Evolutionary conservation across 495 filamentous ascomycete species (phyloP), one percentile per base, ranked within the genome.

Genomic region (Xylaria nigripes): DNA sequence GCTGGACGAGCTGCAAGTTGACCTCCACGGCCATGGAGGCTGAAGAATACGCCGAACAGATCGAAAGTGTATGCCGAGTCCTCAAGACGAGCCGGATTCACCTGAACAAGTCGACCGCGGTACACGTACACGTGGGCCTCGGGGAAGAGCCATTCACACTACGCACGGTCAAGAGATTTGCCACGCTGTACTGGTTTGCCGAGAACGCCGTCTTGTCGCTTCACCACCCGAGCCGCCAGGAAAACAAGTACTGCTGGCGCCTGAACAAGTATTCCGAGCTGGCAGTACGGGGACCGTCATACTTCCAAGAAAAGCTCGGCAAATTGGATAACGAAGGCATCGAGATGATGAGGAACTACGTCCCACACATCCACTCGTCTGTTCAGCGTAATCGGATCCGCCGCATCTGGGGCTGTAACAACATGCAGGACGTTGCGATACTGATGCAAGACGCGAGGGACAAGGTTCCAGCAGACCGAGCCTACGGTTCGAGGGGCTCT

Each of bases 101-200:
- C 18, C 32, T 64, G 6, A 64, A 60, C 42, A 9, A 42, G 5
- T 50, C 56, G 6, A 58, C 59, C 0, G 16, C 50, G 3, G 45
- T 62, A 4, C 62, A 64, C 15, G 54, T 64, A 15, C 62, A 64
- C 19, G 49, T 64, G 2, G 62, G 62, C 2, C 51, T 54, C 21
- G 62, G 59, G 16, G 62, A 64, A 13, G 54, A 64, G 45, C 51
- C 62, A 0, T 64, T 64, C 27, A 64, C 54, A 16, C 54, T 64
- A 4, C 16, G 60, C 16, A 64, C 62, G 1, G 47, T 64, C 29
- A 61, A 62, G 56, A 64, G 60, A 16, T 53, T 57, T 10, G 27
- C 27, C 2, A 45, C 48, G 0, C 4, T 64, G 12, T 55, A 55
- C 30, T 58, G 46, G 13, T 34, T 61, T 1, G 43, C 48, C 0